Evolutionary conservation across 1,284 basidiomycete genomes (phyloP), one percentile per base, ranked within the genome.

Genomic region (Ganoderma resinaceum): DNA sequence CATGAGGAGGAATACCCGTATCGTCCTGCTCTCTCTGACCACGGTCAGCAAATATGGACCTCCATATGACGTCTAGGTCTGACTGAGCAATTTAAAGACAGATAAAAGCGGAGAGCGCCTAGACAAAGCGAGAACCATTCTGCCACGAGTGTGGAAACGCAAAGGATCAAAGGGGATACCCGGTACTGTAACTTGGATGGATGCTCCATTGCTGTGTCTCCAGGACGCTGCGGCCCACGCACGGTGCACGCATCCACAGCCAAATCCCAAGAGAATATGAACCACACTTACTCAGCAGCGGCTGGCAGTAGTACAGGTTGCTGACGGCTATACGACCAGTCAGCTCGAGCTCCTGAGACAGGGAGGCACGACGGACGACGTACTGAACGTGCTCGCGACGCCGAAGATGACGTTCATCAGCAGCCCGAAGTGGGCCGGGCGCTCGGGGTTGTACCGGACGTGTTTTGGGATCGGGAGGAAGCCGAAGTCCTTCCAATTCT

Each of bases 231-330:
- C n/a, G 43, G 20, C 40, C 14, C n/a, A n/a, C n/a, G n/a, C n/a
- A n/a, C n/a, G n/a, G n/a, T n/a, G n/a, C n/a, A n/a, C n/a, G n/a
- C n/a, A n/a, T n/a, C n/a, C n/a, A n/a, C n/a, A n/a, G n/a, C n/a
- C n/a, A n/a, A n/a, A 49, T 2, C n/a, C 46, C 9, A 49, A 2
- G 23, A 26, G 8, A 49, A 4, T 23, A 11, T 12, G 46, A 49
- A 49, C n/a, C 46, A 26, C 4, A 71, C 86, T 62, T 77, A 86
- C 92, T 90, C 18, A 93, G 79, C 68, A 93, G 78, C 0, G 92
- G 91, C 78, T 91, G 92, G 68, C 89, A 89, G 71, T 93, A 93
- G 74, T 92, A 93, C 61, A 93, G 75, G 70, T 93, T 93, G 23
- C 86, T 84, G 33, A 87, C 87, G 57, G 79, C 87, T 89, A 65